These are phyloP conservation scores for Metschnikowia kunwiensis DNA, from an alignment of 805 yeast genomes.

Conservation along the genomic window DNA sequence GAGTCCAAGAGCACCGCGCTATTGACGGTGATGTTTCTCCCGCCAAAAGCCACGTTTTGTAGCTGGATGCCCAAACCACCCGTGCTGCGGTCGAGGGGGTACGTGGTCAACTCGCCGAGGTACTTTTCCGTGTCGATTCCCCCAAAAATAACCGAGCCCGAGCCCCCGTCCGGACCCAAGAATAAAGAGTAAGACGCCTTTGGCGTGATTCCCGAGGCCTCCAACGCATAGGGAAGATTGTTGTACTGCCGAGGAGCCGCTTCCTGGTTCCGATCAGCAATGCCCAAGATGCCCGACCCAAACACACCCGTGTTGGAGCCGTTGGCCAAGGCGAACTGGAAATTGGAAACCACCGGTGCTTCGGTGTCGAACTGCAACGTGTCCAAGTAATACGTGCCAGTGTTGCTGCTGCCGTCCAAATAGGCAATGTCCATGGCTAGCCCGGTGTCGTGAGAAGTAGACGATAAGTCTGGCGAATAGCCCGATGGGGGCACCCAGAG, in stretches of 20 bases:
- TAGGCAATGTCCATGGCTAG: slow-evolving; percentile 8
- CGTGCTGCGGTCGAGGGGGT: slow-evolving; percentile 5
- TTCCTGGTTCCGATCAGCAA: slow-evolving; percentile 11
- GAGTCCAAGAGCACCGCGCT: slow-evolving; percentile 11
- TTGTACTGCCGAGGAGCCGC: slow-evolving; percentile 5
- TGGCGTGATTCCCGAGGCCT: slow-evolving; percentile 52
- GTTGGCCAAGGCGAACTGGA: slow-evolving; percentile 14
- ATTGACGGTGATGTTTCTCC: slow-evolving; percentile 3
- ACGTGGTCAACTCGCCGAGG: slow-evolving; percentile 12
- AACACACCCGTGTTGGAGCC: background rate
- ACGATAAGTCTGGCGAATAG: slow-evolving; percentile 5
- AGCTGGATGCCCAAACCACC: slow-evolving; percentile 10
- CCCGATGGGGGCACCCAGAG: slow-evolving; percentile 30
- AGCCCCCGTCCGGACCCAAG: slow-evolving; percentile 40
- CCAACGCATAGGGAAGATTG: slow-evolving; percentile 65
- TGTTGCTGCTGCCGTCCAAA: slow-evolving; percentile 5
- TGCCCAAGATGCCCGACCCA: slow-evolving; percentile 10
- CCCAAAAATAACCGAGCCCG: slow-evolving; percentile 39
- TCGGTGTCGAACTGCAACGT: slow-evolving; percentile 4
- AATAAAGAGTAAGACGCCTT: slow-evolving; percentile 60
- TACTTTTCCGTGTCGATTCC: slow-evolving; percentile 42
- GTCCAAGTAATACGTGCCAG: slow-evolving; percentile 13
- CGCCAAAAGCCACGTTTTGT: slow-evolving; percentile 7
- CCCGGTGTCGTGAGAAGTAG: slow-evolving; percentile 8
- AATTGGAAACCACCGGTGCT: slow-evolving; percentile 4